These are phyloP conservation scores for Mitragyna speciosa DNA, from an alignment of 257 asterid species.

Conservation along the genomic window DNA sequence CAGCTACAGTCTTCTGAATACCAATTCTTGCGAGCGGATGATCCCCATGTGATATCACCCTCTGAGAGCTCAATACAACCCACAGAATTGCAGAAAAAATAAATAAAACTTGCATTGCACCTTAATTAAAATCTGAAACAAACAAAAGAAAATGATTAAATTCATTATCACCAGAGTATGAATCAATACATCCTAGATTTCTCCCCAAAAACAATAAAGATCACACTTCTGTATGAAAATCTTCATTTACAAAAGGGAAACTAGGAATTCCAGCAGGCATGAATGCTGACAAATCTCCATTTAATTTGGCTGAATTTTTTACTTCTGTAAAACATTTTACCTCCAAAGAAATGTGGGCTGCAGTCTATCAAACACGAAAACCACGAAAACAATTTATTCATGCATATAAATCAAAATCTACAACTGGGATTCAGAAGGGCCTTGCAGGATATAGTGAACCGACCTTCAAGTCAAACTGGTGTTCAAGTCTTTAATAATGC, in stretches of 20 bases:
- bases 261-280: neutral
- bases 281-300: neutral
- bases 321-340: neutral
- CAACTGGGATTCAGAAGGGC: neutral
- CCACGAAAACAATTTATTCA: neutral
- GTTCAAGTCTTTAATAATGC: neutral
- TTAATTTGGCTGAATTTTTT: neutral
- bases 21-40: conserved; percentile 71
- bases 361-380: neutral
- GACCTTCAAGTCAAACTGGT: neutral
- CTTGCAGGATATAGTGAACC: neutral
- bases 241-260: neutral
- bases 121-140: conserved; percentile 14
- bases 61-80: conserved; percentile 43
- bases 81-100: conserved; percentile 44
- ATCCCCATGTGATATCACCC: conserved; percentile 61
- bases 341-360: neutral
- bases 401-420: neutral
- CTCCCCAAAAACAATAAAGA: conserved; percentile 6
- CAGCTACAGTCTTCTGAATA: conserved; percentile 57
- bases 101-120: conserved; percentile 42
- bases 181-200: neutral
- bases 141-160: neutral
- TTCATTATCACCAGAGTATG: neutral
- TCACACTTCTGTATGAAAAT: neutral